A percentile compares a stretch with the other conserved stretches of the same genome.
Evolutionary conservation across 2,329 filamentous ascomycete species (phyloP).

Genomic region (Fusarium coffeatum): DNA sequence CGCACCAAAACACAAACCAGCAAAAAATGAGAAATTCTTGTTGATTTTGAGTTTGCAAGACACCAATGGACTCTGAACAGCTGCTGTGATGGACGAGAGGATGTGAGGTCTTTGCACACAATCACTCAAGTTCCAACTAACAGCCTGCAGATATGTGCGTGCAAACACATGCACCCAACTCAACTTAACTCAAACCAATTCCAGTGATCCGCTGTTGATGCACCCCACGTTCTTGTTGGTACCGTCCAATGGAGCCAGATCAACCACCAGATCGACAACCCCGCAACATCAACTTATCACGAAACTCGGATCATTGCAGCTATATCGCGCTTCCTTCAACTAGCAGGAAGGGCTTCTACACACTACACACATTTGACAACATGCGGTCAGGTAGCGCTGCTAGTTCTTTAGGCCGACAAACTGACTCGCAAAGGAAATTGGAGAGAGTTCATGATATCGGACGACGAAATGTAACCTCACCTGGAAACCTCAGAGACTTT

Average conservation of each 20-base stretch:
- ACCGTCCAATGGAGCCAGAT: slow-evolving; percentile 33
- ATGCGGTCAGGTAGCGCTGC: slow-evolving; percentile 5
- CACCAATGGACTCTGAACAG: background rate
- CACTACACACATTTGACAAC: background rate
- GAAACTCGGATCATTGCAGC: slow-evolving; percentile 3
- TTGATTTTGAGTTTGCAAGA: too few species aligned
- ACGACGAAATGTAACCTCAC: slow-evolving; percentile 3
- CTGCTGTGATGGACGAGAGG: too few species aligned
- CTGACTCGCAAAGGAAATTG: slow-evolving; percentile 16
- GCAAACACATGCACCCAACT: background rate
- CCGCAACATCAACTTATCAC: slow-evolving; percentile 34
- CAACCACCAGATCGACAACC: slow-evolving; percentile 44
- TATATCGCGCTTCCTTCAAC: background rate
- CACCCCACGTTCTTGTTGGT: slow-evolving; percentile 40
- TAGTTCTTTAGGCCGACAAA: background rate
- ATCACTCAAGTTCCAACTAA: background rate
- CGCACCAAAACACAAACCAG: too few species aligned
- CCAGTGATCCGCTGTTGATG: slow-evolving; percentile 30
- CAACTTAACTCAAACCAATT: slow-evolving; percentile 6
- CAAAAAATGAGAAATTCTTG: too few species aligned
- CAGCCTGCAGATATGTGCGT: background rate
- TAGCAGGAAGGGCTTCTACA: background rate
- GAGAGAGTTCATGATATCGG: background rate
- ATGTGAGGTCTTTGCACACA: background rate
- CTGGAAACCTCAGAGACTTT: background rate